These are phyloP conservation scores for Paramecium biaurelia DNA, from an alignment of 73 alveolate species.

Conservation along the genomic window DNA sequence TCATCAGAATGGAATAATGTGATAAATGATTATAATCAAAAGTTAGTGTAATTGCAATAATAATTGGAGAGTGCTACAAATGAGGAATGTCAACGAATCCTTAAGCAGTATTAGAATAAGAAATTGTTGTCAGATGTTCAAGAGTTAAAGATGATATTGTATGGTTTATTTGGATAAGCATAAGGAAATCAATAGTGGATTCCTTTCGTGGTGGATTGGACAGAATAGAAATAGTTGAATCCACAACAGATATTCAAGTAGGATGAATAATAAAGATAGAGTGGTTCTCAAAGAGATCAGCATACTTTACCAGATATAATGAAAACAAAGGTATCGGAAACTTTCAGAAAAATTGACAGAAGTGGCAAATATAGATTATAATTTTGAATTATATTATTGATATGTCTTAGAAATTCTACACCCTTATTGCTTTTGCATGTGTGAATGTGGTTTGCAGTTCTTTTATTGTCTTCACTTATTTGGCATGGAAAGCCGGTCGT, in stretches of 20 bases:
- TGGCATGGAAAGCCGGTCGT: constrained; percentile 44
- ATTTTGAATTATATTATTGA: constrained; percentile 32
- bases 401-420: constrained; percentile 1
- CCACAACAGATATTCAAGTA: not conserved
- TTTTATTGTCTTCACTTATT: not conserved
- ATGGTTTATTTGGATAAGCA: constrained; percentile 5
- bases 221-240: constrained; percentile 27
- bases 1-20: not conserved
- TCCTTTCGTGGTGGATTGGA: not conserved
- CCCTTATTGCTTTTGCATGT: constrained; percentile 1
- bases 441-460: constrained; percentile 15
- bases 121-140: not conserved
- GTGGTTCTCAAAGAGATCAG: not conserved
- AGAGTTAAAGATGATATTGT: constrained; percentile 42
- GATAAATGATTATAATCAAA: not conserved
- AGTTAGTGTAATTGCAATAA: not conserved
- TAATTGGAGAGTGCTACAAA: not conserved
- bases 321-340: not conserved
- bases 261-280: not conserved
- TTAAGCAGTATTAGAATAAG: constrained; percentile 11
- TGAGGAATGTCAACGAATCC: not conserved
- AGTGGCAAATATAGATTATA: constrained; percentile 33
- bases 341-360: constrained; percentile 26
- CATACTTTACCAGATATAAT: not conserved
- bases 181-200: constrained; percentile 20